Evolutionary conservation across 371 early-diverging fungal species (phyloP).

Genomic region (Rhizopus microsporus): DNA sequence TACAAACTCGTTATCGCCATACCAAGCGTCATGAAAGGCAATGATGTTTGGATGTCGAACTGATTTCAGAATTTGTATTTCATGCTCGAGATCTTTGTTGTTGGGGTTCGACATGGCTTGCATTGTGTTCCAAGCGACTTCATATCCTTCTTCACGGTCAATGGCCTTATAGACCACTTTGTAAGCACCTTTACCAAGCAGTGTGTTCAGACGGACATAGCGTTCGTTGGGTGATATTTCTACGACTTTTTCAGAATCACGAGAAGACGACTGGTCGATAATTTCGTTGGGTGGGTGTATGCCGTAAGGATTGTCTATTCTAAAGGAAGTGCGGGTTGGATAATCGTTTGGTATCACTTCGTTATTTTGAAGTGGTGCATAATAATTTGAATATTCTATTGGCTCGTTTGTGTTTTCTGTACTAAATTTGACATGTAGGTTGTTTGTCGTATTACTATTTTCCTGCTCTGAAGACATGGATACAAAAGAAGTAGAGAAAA

Average conservation of each 20-base stretch:
- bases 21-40: constrained; percentile 73
- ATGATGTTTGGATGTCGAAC: constrained; percentile 79
- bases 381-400: constrained; percentile 26
- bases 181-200: constrained; percentile 66
- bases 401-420: constrained; percentile 11
- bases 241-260: constrained; percentile 45
- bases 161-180: constrained; percentile 83
- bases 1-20: constrained; percentile 56
- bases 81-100: constrained; percentile 61
- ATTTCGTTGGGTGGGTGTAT: constrained; percentile 27
- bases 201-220: constrained; percentile 43
- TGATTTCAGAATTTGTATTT: constrained; percentile 71
- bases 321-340: constrained; percentile 21
- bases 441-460: constrained; percentile 3
- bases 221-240: constrained; percentile 49
- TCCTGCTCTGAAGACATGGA: constrained; percentile 4
- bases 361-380: constrained; percentile 22
- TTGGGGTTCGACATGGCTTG: constrained; percentile 32
- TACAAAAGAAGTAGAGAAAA: neutral
- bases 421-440: constrained; percentile 14
- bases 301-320: constrained; percentile 5
- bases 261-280: constrained; percentile 46
- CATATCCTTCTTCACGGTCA: constrained; percentile 80
- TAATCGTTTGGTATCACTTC: constrained; percentile 11
- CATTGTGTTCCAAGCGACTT: constrained; percentile 82